These are phyloP conservation scores for Penicillium flavigenum DNA, from an alignment of 495 filamentous ascomycete species.

Conservation along the genomic window DNA sequence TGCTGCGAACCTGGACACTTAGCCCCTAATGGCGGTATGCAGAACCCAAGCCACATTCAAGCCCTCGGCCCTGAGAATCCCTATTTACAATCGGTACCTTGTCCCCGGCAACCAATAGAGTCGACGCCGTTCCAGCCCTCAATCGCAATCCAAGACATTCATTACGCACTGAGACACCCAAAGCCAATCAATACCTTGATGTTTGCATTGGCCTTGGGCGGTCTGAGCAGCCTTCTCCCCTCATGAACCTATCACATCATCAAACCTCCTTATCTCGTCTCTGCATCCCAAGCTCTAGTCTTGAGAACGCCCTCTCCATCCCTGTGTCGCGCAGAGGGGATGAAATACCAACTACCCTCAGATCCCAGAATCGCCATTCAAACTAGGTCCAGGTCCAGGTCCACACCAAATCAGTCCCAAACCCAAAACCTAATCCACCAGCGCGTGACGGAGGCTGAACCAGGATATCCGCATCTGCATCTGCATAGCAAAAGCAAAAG, in stretches of 20 bases:
- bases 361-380: background rate
- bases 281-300: background rate
- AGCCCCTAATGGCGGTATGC: background rate
- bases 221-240: background rate
- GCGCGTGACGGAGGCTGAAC: background rate
- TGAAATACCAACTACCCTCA: no score
- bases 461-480: constrained; percentile 6
- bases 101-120: background rate
- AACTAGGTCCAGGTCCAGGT: background rate
- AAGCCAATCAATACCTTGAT: background rate
- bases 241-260: background rate
- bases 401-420: background rate
- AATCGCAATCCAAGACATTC: background rate
- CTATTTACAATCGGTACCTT: background rate
- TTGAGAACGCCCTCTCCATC: no score
- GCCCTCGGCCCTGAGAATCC: background rate
- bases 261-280: no score
- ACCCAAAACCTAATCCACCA: background rate
- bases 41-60: background rate
- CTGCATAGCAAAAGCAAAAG: background rate
- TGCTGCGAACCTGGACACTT: background rate
- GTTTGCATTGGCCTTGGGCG: no score
- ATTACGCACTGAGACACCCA: background rate
- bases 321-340: background rate
- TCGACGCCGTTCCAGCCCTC: background rate